Evolutionary conservation across 805 yeast genomes (phyloP).

Genomic region (Komagataella ulmi): DNA sequence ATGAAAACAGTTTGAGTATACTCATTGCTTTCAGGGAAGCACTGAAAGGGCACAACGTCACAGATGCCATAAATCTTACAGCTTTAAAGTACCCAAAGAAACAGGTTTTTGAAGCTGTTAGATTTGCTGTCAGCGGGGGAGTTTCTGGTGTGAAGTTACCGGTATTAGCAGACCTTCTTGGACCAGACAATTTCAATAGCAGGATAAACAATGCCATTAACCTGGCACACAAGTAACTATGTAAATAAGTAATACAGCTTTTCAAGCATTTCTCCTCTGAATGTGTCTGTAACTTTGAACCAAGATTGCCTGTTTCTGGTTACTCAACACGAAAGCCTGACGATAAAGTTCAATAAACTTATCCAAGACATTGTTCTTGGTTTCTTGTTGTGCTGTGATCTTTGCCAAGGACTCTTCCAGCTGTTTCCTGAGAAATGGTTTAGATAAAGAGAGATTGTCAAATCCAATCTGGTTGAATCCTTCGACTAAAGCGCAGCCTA

Average conservation of each 20-base stretch:
- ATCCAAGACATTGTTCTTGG: slow-evolving; percentile 38
- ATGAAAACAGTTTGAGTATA: not conserved
- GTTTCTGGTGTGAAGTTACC: slow-evolving; percentile 60
- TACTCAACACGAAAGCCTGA: slow-evolving; percentile 42
- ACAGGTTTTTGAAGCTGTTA: slow-evolving; percentile 38
- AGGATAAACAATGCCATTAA: slow-evolving; percentile 10
- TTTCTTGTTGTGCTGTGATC: slow-evolving; percentile 52
- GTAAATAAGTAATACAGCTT: not conserved
- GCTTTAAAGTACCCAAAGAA: slow-evolving; percentile 15
- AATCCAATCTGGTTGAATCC: slow-evolving; percentile 76
- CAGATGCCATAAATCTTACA: slow-evolving; percentile 6
- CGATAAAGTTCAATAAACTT: slow-evolving; percentile 45
- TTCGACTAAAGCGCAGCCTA: slow-evolving; percentile 80
- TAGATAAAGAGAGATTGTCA: slow-evolving; percentile 61
- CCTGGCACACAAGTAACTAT: not conserved
- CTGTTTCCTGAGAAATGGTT: slow-evolving; percentile 74
- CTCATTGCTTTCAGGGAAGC: slow-evolving; percentile 5
- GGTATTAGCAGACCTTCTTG: slow-evolving; percentile 40
- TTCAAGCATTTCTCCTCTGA: not conserved
- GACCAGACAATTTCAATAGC: slow-evolving; percentile 20
- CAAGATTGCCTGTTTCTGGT: slow-evolving; percentile 24
- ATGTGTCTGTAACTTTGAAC: slow-evolving; percentile 16
- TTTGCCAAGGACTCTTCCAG: slow-evolving; percentile 55
- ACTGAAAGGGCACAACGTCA: not conserved
- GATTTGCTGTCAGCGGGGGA: slow-evolving; percentile 62